Evolutionary conservation across 352 stramenopile species (phyloP), one percentile per base, ranked within the genome.

Genomic region (Aphanomyces astaci): DNA sequence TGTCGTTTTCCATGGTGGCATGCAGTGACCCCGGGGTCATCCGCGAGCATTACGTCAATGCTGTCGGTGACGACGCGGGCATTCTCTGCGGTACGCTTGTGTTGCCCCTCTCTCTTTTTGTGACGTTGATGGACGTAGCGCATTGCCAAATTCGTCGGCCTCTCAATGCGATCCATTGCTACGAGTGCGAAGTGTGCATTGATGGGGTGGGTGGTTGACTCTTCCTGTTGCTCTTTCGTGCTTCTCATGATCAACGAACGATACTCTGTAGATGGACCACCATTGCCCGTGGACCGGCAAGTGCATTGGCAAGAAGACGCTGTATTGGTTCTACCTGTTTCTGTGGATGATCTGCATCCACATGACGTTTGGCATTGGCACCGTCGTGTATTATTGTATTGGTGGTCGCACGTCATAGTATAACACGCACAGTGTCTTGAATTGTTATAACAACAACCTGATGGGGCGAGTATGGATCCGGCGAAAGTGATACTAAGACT

Each of bases 271-370:
- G 84, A 74, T 97, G 69, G 90, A 97, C 69, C 90, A 97, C 73
- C 90, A 97, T 69, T 97, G 90, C 67, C 90, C 90, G 25, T 97
- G 89, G 87, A 97, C 90, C 13, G 87, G 89, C 68, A 96, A 96
- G 72, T 96, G 89, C 74, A 84, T 96, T 24, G 89, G 87, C 59
- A 78, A 88, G 69, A 75, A 82, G 68, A 96, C 83, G 28, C 74
- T 95, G 31, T 76, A 77, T 43, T 87, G 73, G 76, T 96, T 96
- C 65, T 92, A 94, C 75, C 76, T 79, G 19, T 96, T 93, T 68
- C 70, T 93, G 22, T 75, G 70, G 22, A 76, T 72, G 69, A 84
- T 94, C 73, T 81, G 78, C 30, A 51, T 88, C 24, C 84, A 92
- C 63, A 77, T 88, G 46, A 78, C 89, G 52, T 76, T 86, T 57